Evolutionary conservation across 495 filamentous ascomycete species (phyloP).

Genomic region (Xylaria cubensis): DNA sequence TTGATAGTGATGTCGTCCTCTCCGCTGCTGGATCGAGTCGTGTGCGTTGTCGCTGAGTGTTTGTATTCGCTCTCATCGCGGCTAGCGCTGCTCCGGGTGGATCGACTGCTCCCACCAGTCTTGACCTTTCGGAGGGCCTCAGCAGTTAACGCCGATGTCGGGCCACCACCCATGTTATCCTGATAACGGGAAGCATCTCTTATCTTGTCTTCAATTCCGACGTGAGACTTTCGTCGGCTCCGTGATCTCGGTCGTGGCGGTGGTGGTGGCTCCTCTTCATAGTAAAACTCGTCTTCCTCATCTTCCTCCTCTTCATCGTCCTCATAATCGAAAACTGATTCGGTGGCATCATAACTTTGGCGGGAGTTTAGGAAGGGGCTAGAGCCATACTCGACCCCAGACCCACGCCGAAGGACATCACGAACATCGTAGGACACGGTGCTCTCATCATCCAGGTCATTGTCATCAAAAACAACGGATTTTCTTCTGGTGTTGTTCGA

Average conservation of each 20-base stretch:
- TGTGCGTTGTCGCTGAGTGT: conserved; percentile 60
- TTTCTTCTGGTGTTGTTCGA: conserved; percentile 37
- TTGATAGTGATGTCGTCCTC: conserved; percentile 63
- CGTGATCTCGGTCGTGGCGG: conserved; percentile 27
- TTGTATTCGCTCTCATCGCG: conserved; percentile 64
- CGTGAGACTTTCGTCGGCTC: conserved; percentile 38
- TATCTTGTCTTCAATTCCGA: conserved; percentile 58
- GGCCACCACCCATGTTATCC: conserved; percentile 53
- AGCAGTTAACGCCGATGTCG: conserved; percentile 54
- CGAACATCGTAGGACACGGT: conserved; percentile 45
- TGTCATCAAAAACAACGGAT: conserved; percentile 44
- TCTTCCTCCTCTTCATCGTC: conserved; percentile 22
- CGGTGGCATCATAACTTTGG: conserved; percentile 36
- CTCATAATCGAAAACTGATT: conserved; percentile 34
- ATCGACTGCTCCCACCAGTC: conserved; percentile 56
- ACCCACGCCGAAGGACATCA: conserved; percentile 27
- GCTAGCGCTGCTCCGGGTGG: conserved; percentile 59
- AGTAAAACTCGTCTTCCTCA: conserved; percentile 15
- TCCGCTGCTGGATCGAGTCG: conserved; percentile 52
- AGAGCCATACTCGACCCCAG: conserved; percentile 40
- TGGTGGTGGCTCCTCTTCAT: conserved; percentile 10
- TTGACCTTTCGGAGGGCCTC: conserved; percentile 56
- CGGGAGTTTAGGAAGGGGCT: conserved; percentile 32
- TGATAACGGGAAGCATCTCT: conserved; percentile 56
- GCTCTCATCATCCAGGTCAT: conserved; percentile 41